phyloP scores from a whole-genome alignment of 306 rosid genomes.

The Comarum palustre region DNA sequence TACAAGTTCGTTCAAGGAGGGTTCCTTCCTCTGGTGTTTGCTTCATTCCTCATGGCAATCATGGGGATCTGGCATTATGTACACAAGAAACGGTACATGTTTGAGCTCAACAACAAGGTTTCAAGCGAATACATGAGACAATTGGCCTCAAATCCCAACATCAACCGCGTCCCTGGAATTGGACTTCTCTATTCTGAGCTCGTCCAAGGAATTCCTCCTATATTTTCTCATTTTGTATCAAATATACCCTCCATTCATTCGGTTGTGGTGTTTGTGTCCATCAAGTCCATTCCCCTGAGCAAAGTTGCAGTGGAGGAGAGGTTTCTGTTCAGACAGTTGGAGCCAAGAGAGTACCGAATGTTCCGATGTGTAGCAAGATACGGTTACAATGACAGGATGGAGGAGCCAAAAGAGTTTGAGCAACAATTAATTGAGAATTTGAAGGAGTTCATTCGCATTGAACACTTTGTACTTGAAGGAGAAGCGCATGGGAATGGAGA shows the following conservation, averaged over 20 bases:
- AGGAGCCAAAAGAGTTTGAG: slow-evolving; percentile 52
- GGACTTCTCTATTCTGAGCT: slow-evolving; percentile 71
- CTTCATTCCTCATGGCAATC: slow-evolving; percentile 38
- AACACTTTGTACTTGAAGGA: slow-evolving; percentile 32
- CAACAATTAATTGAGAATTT: slow-evolving; percentile 47
- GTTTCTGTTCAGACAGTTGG: slow-evolving; percentile 63
- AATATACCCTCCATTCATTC: slow-evolving; percentile 70
- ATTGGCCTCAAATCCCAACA: slow-evolving; percentile 30
- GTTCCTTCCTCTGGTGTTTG: slow-evolving; percentile 52
- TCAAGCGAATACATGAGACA: slow-evolving; percentile 48
- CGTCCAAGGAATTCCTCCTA: slow-evolving; percentile 82
- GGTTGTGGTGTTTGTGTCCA: slow-evolving; percentile 58
- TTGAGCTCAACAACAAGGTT: slow-evolving; percentile 62
- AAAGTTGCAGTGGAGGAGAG: slow-evolving; percentile 56
- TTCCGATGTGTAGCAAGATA: slow-evolving; percentile 78
- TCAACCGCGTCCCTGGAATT: slow-evolving; percentile 62
- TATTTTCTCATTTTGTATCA: slow-evolving; percentile 59
- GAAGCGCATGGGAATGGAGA: slow-evolving; percentile 7
- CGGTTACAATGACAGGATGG: slow-evolving; percentile 59
- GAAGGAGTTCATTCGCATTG: slow-evolving; percentile 44
- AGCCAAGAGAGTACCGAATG: slow-evolving; percentile 51
- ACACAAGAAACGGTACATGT: slow-evolving; percentile 58
- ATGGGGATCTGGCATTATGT: slow-evolving; percentile 85
- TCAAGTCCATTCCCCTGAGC: slow-evolving; percentile 64
- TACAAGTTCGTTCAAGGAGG: slow-evolving; percentile 73